Evolutionary conservation across 495 filamentous ascomycete genomes (phyloP).

Genomic region (Rhypophila decipiens): DNA sequence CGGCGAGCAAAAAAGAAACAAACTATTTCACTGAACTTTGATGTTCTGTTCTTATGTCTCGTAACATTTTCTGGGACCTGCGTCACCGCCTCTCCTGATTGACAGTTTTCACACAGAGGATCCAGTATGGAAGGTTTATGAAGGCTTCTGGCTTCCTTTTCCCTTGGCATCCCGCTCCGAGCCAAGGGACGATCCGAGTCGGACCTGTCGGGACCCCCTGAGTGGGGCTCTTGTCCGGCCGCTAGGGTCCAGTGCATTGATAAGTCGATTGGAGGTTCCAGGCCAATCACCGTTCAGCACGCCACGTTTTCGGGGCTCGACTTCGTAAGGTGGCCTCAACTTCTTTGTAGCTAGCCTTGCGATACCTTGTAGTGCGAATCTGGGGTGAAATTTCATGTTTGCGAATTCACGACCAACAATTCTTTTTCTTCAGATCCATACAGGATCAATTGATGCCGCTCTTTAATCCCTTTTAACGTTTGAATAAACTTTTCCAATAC

Average conservation of each 20-base stretch:
- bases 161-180: too few species aligned
- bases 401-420: constrained; percentile 2
- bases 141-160: too few species aligned
- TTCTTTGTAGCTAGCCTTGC: not conserved
- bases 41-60: too few species aligned
- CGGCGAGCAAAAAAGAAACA: too few species aligned
- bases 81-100: too few species aligned
- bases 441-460: constrained; percentile 16
- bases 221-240: not conserved
- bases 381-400: not conserved
- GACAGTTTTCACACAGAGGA: too few species aligned
- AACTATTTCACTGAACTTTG: too few species aligned
- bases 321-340: constrained; percentile 8
- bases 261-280: not conserved
- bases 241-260: not conserved
- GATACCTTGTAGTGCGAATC: too few species aligned
- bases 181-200: too few species aligned
- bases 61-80: too few species aligned
- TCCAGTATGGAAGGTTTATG: too few species aligned
- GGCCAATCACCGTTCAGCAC: not conserved
- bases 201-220: not conserved
- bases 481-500: not conserved
- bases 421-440: constrained; percentile 6
- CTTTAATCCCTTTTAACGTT: constrained; percentile 1
- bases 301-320: not conserved